These are phyloP conservation scores for Carex myosuroides DNA, from an alignment of 176 grass and related monocot species.

Conservation along the genomic window DNA sequence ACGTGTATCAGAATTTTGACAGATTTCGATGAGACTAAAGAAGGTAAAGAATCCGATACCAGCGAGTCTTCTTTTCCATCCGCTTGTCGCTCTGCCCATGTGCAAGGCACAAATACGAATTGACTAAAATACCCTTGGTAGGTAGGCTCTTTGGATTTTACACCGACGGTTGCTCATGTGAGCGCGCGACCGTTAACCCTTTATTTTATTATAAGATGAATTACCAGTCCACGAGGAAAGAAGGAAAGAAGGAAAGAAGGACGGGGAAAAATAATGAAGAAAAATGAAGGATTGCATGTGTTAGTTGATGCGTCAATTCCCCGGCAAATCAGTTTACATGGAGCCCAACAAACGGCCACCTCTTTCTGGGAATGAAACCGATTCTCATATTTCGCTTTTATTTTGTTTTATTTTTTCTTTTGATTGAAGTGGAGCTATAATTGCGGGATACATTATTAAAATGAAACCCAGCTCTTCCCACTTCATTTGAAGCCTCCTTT, in stretches of 20 bases:
- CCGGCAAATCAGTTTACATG: constrained; percentile 23
- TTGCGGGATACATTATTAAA: neutral
- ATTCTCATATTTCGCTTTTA: neutral
- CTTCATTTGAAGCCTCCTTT: neutral
- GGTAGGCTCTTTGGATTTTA: neutral
- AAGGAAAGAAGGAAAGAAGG: neutral
- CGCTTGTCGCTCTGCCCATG: constrained; percentile 22
- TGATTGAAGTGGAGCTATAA: neutral
- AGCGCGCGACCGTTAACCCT: neutral
- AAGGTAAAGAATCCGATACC: neutral
- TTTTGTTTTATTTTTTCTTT: neutral
- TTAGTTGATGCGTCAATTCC: constrained; percentile 32
- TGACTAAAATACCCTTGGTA: neutral
- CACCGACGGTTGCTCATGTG: constrained; percentile 16
- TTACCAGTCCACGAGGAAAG: neutral
- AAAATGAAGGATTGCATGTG: neutral
- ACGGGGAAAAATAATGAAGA: neutral
- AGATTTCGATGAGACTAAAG: constrained; percentile 22
- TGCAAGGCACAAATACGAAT: constrained; percentile 3
- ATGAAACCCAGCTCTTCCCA: neutral
- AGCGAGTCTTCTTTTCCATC: neutral
- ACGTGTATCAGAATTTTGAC: neutral
- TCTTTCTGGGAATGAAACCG: constrained; percentile 2
- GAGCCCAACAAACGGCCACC: constrained; percentile 23
- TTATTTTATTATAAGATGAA: constrained; percentile 24